These are phyloP conservation scores for Trichoderma sp. DNA, from an alignment of 2,329 filamentous ascomycete genomes.

Conservation along the genomic window DNA sequence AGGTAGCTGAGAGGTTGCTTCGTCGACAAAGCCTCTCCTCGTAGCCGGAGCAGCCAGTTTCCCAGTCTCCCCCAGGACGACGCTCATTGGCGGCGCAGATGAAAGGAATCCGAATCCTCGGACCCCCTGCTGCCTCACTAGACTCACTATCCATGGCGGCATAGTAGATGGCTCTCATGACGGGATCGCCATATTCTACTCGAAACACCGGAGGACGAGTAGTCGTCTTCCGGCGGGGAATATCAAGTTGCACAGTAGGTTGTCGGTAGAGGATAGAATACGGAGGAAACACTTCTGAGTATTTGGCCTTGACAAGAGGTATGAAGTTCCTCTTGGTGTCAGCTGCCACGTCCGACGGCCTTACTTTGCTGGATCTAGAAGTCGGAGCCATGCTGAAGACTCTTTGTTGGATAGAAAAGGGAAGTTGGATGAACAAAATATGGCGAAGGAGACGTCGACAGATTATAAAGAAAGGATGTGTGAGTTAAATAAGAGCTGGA, in stretches of 20 bases:
- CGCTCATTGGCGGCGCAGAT: constrained; percentile 75
- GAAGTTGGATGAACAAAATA: background rate
- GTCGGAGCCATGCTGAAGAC: constrained; percentile 31
- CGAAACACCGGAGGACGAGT: constrained; percentile 46
- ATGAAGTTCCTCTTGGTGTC: constrained; percentile 71
- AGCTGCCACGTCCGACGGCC: constrained; percentile 61
- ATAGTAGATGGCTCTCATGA: constrained; percentile 60
- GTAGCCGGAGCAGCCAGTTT: constrained; percentile 52
- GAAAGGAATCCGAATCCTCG: constrained; percentile 54
- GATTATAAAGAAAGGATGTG: background rate
- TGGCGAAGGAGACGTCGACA: background rate
- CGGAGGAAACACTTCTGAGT: constrained; percentile 52
- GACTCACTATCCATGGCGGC: constrained; percentile 38
- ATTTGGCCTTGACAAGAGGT: constrained; percentile 59
- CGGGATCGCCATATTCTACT: constrained; percentile 57
- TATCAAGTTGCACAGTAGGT: constrained; percentile 46
- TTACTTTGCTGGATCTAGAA: constrained; percentile 33
- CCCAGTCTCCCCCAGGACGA: constrained; percentile 76
- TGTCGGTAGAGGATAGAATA: constrained; percentile 59
- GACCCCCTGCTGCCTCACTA: constrained; percentile 33
- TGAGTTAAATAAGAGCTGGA: background rate
- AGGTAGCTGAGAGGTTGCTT: constrained; percentile 68
- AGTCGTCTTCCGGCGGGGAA: constrained; percentile 35
- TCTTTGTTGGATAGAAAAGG: background rate
- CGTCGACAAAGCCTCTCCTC: constrained; percentile 70